Base-by-base conservation (phyloP, 805 yeast species). In the Teunomyces kruisii region DNA sequence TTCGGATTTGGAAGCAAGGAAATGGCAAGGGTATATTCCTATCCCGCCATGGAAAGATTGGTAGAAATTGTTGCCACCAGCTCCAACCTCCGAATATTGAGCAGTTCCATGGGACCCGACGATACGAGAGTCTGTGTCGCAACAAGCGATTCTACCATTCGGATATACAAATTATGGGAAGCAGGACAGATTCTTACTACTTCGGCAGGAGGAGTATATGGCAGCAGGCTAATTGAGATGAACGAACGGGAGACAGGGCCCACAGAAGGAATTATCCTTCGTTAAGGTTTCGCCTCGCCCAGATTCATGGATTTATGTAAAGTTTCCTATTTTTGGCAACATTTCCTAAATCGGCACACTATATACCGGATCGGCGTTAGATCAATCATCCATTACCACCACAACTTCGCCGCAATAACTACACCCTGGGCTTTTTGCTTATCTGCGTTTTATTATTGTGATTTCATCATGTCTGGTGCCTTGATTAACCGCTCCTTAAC, bases 401-500 rank as follows among this genome's bases (percentile, higher is more conserved):
- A 4, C 22, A 19, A 19, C 22, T 19, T 17, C 22, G 16, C 39
- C 22, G 19, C 35, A 14, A 9, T 15, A 4, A 14, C 32, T 7
- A 30, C 17, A n/a, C 12, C 5, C 3, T 8, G 6, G n/a, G n/a
- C 15, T 13, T 31, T 31, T 31, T 13, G 12, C 33, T 12, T 6
- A 10, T 12, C 33, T 15, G 17, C 2, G 5, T 6, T 10, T 8
- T 4, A n/a, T 4, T 29, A 7, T 16, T 32, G 5, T 27, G 12
- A 6, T 13, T 5, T n/a, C 32, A 50, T 12, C n/a, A 71, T 67
- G 76, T 68, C 75, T 9, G 66, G 81, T 13, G 83, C 92, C 1
- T 70, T 79, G 40, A 79, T 87, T 49, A 88, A 88, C 69, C 81
- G 96, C 54, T 86, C 96, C 3, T 69, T 89, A 50, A 79, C 90